Evolutionary conservation across 345 rosid species (phyloP).

Genomic region (Gossypium mustelinum): DNA sequence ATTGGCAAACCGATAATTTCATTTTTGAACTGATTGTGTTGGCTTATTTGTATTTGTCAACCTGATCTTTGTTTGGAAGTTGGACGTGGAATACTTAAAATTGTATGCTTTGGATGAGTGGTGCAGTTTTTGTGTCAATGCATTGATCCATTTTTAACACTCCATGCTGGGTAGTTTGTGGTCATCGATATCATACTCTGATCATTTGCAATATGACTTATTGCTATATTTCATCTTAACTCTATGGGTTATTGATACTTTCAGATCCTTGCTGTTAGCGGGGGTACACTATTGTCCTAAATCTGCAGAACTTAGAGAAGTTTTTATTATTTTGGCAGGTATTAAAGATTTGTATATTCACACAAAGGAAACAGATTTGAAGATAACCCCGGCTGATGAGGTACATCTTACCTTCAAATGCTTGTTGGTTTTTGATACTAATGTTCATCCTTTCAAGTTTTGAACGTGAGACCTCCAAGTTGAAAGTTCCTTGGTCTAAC

Average conservation of each 20-base stretch:
- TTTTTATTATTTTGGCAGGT: slow-evolving; percentile 33
- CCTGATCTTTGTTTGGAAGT: neutral
- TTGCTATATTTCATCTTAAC: neutral
- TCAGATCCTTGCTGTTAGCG: neutral
- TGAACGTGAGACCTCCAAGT: neutral
- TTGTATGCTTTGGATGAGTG: slow-evolving; percentile 3
- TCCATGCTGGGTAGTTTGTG: neutral
- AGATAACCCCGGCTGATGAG: slow-evolving; percentile 52
- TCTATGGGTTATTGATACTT: neutral
- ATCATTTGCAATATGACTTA: neutral
- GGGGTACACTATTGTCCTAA: neutral
- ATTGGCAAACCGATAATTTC: slow-evolving; percentile 5
- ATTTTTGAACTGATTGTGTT: neutral
- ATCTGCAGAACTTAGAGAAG: neutral
- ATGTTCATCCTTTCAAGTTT: neutral
- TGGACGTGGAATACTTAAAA: neutral
- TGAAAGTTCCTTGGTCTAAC: neutral
- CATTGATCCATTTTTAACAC: neutral
- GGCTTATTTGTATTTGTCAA: neutral
- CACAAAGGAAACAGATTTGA: slow-evolving; percentile 43
- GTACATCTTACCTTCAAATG: slow-evolving; percentile 25
- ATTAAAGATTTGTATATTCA: slow-evolving; percentile 41
- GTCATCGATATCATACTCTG: neutral
- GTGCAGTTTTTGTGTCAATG: neutral
- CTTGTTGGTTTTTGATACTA: neutral